Percentiles rank a stretch among this genome's conserved stretches.
phyloP scores from a whole-genome alignment of 805 yeast genomes.

The Pichia ethanolica region DNA sequence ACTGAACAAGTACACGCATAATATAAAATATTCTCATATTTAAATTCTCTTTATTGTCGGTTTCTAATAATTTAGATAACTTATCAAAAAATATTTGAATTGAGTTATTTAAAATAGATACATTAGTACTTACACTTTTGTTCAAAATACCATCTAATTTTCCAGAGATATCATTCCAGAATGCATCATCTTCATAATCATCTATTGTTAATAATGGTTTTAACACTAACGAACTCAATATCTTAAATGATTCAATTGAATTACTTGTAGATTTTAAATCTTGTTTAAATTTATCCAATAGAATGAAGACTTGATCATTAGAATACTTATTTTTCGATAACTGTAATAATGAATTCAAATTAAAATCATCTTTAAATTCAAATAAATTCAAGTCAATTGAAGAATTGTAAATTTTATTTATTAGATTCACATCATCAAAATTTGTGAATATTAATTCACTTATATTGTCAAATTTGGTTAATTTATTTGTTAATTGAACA shows the following conservation, averaged over 20 bases:
- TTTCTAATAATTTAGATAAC: conserved; percentile 6
- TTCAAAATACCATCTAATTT: conserved; percentile 12
- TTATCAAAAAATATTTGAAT: conserved; percentile 14
- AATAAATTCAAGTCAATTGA: conserved; percentile 10
- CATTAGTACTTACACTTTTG: conserved; percentile 13
- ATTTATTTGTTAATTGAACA: conserved; percentile 9
- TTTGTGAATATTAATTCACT: conserved; percentile 14
- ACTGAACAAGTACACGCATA: conserved; percentile 19
- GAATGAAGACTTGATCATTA: not conserved
- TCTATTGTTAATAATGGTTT: conserved; percentile 31
- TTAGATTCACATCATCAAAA: conserved; percentile 8
- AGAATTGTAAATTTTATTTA: conserved; percentile 12
- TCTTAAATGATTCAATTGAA: conserved; percentile 18
- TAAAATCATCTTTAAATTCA: conserved; percentile 17
- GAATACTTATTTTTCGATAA: conserved; percentile 14
- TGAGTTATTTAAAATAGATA: conserved; percentile 12
- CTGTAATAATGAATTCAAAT: conserved; percentile 14
- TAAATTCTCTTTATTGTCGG: not conserved
- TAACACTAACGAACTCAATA: conserved; percentile 14
- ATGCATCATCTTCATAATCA: conserved; percentile 27
- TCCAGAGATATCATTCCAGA: conserved; percentile 20
- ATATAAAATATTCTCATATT: conserved; percentile 19
- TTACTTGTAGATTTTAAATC: conserved; percentile 13
- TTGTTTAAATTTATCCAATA: conserved; percentile 12
- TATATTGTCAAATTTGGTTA: conserved; percentile 16